Evolutionary conservation across 306 rosid genomes (phyloP).

Genomic region (Ormosia emarginata): DNA sequence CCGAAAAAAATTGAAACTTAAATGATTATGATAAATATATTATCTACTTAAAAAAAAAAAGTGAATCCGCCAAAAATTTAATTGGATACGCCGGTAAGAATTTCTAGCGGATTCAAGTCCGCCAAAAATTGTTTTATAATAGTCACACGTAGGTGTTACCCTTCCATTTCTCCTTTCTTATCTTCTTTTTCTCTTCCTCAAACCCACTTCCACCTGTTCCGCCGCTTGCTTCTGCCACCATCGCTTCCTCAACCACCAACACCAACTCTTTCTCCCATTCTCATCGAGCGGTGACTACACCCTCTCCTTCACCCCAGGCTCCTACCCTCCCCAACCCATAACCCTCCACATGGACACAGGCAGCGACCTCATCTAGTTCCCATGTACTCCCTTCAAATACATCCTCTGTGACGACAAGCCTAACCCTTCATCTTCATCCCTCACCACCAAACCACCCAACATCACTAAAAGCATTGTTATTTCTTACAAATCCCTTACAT

Average conservation of each 20-base stretch:
- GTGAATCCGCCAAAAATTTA: no score
- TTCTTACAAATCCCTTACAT: conserved; percentile 59
- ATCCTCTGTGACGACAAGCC: conserved; percentile 82
- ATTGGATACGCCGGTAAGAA: no score
- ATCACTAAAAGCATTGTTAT: conserved; percentile 35
- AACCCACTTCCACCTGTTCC: conserved; percentile 55
- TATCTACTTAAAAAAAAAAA: no score
- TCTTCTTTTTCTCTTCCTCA: conserved; percentile 20
- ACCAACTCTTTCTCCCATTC: conserved; percentile 70
- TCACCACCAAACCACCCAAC: conserved; percentile 14
- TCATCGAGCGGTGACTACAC: conserved; percentile 80
- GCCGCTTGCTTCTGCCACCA: conserved; percentile 50
- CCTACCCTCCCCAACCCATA: conserved; percentile 42
- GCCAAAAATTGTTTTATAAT: no score
- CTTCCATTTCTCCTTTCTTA: no score
- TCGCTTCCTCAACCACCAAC: conserved; percentile 1
- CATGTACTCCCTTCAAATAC: conserved; percentile 80
- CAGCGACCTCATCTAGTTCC: conserved; percentile 88
- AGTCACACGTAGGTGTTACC: no score
- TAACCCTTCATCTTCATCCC: conserved; percentile 10
- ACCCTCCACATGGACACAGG: conserved; percentile 93
- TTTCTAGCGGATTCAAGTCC: no score
- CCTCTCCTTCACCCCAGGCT: conserved; percentile 55
- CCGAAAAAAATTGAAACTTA: no score
- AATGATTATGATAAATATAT: no score